Evolutionary conservation across 768 basidiomycete species (phyloP), one percentile per base, ranked within the genome.

Genomic region (Suillus subalutaceus): DNA sequence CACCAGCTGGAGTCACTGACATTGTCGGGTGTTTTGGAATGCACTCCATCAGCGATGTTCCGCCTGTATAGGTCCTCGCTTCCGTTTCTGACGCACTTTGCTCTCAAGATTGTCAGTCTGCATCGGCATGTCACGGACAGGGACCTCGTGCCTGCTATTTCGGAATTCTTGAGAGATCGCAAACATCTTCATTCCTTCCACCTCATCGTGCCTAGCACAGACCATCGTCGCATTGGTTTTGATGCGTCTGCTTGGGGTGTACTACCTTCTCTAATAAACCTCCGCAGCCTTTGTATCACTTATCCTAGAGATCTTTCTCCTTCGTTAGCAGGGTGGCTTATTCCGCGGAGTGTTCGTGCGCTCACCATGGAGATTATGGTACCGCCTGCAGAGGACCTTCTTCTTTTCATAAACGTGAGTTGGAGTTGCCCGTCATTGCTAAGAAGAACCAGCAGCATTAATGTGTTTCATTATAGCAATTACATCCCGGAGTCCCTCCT

Each of bases 211-310:
- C 77, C 81, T 5, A 72, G 72, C 7, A 71, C 73, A 18, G 83
- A 85, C 59, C 84, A 85, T 68, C 79, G 79, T 67, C 79, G 82
- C 8, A 81, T 88, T 12, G 90, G 90, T 35, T 91, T 89, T 68
- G 87, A 90, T 67, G 88, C 90, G 0, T 84, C 87, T 1, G 81
- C 87, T 8, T 91, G 89, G 90, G 90, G 90, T 12, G 86, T 91
- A 9, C 78, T 92, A 12, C 90, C 90, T 0, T 83, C 83, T 6
- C 75, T 92, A 32, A 74, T 77, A 20, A 79, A 79, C 15, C 73
- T 92, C 61, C 82, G 76, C n/a, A 82, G 81, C 44, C 73, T 92
- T 64, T 82, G 80, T 62, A 88, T 90, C 63, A 86, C 85, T 6
- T 85, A 90, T 70, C 90, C 90, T 2, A 77, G 79, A 67, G 90